Evolutionary conservation across 2,329 filamentous ascomycete genomes (phyloP).

Genomic region (Trichoderma aggressivum): DNA sequence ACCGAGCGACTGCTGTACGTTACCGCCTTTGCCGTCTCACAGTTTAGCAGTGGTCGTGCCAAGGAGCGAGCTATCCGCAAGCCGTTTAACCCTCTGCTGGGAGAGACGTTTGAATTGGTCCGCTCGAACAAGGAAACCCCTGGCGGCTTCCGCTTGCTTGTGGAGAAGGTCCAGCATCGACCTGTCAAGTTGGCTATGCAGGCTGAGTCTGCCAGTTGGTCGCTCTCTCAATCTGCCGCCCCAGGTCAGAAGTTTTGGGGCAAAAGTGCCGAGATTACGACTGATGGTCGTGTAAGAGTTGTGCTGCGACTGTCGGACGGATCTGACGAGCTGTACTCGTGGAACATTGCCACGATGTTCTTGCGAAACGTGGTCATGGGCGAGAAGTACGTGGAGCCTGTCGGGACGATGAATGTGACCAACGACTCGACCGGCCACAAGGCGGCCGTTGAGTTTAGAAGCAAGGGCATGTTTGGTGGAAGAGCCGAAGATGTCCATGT

Average conservation of each 20-base stretch:
- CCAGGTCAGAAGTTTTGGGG: constrained; percentile 98
- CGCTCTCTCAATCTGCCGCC: constrained; percentile 78
- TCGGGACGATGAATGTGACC: constrained; percentile 79
- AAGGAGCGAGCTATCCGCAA: constrained; percentile 93
- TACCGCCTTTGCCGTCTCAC: constrained; percentile 84
- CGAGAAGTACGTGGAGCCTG: constrained; percentile 96
- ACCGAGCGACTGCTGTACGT: constrained; percentile 77
- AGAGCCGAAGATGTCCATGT: constrained; percentile 85
- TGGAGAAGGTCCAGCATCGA: constrained; percentile 91
- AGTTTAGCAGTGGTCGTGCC: constrained; percentile 75
- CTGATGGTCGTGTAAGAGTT: constrained; percentile 80
- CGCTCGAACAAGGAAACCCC: constrained; percentile 71
- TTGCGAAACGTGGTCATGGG: constrained; percentile 94
- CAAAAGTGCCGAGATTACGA: constrained; percentile 91
- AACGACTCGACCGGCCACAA: constrained; percentile 83
- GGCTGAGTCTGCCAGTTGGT: constrained; percentile 83
- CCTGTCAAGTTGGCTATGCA: constrained; percentile 92
- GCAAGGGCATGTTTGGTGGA: constrained; percentile 95
- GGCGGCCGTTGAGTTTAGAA: constrained; percentile 85
- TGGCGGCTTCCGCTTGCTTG: constrained; percentile 81
- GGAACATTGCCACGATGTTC: constrained; percentile 85
- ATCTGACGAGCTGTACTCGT: constrained; percentile 79
- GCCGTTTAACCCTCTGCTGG: constrained; percentile 94
- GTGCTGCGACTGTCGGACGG: constrained; percentile 64
- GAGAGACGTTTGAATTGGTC: constrained; percentile 91